phyloP scores from a whole-genome alignment of 202 grass and related monocot species.

The Schoenoplectus tabernaemontani region DNA sequence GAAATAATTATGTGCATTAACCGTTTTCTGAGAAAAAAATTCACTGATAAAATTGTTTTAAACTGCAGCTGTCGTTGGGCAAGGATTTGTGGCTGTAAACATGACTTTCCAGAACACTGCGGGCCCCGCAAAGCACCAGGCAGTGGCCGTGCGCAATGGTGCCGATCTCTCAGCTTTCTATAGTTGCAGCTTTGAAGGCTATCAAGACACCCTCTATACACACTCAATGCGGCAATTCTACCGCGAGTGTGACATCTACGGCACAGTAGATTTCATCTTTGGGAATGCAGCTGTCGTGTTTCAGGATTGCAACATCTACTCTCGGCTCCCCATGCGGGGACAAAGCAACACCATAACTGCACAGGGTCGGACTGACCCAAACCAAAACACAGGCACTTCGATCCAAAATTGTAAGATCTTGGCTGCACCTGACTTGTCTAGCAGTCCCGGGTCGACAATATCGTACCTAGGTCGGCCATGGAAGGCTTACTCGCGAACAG shows the following conservation, averaged over 20 bases:
- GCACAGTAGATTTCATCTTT: constrained; percentile 88
- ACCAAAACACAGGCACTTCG: constrained; percentile 60
- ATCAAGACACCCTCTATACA: constrained; percentile 89
- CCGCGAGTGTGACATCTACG: constrained; percentile 67
- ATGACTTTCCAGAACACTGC: constrained; percentile 83
- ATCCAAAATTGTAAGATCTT: constrained; percentile 50
- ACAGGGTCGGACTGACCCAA: constrained; percentile 66
- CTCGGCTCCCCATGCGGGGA: constrained; percentile 40
- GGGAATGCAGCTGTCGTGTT: constrained; percentile 80
- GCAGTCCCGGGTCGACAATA: constrained; percentile 22
- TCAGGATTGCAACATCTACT: constrained; percentile 60
- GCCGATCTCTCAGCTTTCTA: constrained; percentile 74
- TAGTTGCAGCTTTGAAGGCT: constrained; percentile 74
- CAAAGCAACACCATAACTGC: constrained; percentile 82
- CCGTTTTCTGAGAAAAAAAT: neutral
- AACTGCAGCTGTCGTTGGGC: constrained; percentile 51
- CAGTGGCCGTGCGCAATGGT: constrained; percentile 54
- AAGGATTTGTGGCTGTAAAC: constrained; percentile 67
- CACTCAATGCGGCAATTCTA: constrained; percentile 88
- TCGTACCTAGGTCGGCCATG: constrained; percentile 75
- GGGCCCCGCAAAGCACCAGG: constrained; percentile 58
- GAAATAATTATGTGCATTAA: neutral
- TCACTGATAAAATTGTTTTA: neutral
- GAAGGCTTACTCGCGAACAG: constrained; percentile 66
- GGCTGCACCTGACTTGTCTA: constrained; percentile 44